phyloP scores from a whole-genome alignment of 2,329 filamentous ascomycete species.

The Trichothecium roseum region DNA sequence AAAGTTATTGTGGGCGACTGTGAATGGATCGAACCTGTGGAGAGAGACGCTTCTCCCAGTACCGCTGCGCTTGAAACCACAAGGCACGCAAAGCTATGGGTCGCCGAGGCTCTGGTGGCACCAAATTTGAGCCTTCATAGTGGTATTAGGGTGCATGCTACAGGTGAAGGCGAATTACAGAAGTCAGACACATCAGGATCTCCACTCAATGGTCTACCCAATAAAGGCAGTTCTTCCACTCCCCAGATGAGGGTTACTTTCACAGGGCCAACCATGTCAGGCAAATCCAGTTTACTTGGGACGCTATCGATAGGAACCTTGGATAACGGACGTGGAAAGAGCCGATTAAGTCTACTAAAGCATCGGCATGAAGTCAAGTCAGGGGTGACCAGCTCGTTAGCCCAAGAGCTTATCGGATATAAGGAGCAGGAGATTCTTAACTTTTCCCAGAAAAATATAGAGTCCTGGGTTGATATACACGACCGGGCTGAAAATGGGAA shows the following conservation, averaged over 20 bases:
- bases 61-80: conserved; percentile 10
- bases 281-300: conserved; percentile 84
- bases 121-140: conserved; percentile 46
- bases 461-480: conserved; percentile 92
- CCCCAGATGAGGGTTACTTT: conserved; percentile 80
- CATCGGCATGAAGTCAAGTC: conserved; percentile 90
- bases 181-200: neutral
- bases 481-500: conserved; percentile 62
- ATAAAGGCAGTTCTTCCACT: conserved; percentile 40
- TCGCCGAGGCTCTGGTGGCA: conserved; percentile 81
- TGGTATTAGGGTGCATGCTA: conserved; percentile 3
- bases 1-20: conserved; percentile 80
- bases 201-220: conserved; percentile 14
- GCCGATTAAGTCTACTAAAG: conserved; percentile 76
- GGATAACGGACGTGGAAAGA: conserved; percentile 88
- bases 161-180: neutral
- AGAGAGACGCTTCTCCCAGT: conserved; percentile 15
- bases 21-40: conserved; percentile 50
- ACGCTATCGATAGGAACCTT: conserved; percentile 78
- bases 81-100: conserved; percentile 56
- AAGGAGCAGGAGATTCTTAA: conserved; percentile 55
- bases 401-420: conserved; percentile 89
- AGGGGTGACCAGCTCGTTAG: conserved; percentile 86
- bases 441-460: conserved; percentile 76
- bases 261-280: conserved; percentile 79